phyloP scores from a whole-genome alignment of 805 yeast species.

The Teunomyces tritomae region DNA sequence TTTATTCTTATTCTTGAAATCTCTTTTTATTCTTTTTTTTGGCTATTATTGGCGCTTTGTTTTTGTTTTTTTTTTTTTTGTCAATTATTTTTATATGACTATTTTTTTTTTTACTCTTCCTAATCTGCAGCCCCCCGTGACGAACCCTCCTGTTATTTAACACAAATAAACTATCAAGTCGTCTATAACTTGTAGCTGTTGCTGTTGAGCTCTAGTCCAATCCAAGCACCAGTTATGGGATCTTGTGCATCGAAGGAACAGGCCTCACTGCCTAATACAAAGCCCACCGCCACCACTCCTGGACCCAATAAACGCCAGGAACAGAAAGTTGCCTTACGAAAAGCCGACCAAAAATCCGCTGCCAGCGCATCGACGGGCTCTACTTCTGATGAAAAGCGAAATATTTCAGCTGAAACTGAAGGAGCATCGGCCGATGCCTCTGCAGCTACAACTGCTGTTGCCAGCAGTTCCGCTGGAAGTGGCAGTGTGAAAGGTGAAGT shows the following conservation, averaged over 20 bases:
- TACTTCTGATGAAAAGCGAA: constrained; percentile 6
- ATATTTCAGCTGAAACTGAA: no score
- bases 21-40: background rate
- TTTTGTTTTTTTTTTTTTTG: background rate
- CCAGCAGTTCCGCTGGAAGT: background rate
- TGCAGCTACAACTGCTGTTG: background rate
- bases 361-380: constrained; percentile 10
- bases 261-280: background rate
- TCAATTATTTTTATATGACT: background rate
- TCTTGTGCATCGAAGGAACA: constrained; percentile 14
- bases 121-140: constrained; percentile 1
- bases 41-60: background rate
- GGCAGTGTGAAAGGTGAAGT: constrained; percentile 36
- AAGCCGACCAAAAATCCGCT: constrained; percentile 6
- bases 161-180: background rate
- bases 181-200: background rate
- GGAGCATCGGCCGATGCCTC: constrained; percentile 1
- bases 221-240: constrained; percentile 8
- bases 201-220: background rate
- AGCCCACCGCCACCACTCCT: constrained; percentile 2
- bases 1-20: no score
- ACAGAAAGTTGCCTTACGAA: constrained; percentile 12
- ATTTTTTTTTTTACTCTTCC: background rate
- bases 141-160: constrained; percentile 1
- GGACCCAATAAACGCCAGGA: constrained; percentile 12